phyloP scores from a whole-genome alignment of 2,329 filamentous ascomycete species.

The Madurella mycetomatis region DNA sequence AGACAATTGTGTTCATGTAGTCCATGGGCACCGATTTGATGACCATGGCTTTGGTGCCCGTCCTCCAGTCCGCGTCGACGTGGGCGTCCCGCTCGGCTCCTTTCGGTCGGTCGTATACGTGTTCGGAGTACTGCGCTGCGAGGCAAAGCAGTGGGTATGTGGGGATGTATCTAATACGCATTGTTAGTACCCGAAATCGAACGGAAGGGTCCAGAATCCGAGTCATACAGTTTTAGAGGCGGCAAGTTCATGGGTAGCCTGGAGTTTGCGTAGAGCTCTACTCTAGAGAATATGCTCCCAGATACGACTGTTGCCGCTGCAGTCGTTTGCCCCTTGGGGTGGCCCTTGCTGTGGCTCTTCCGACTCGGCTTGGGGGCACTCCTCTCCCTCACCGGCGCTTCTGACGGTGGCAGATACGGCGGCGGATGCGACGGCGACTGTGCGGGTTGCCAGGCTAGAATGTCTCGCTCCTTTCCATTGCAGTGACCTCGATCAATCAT shows the following conservation, averaged over 20 bases:
- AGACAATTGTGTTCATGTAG: conserved; percentile 71
- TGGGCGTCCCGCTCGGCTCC: conserved; percentile 63
- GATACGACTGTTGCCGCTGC: conserved; percentile 37
- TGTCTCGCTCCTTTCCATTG: conserved; percentile 49
- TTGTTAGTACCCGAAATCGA: conserved; percentile 17
- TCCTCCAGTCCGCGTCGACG: conserved; percentile 64
- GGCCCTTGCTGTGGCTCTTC: conserved; percentile 31
- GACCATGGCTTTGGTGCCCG: conserved; percentile 80
- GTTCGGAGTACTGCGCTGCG: conserved; percentile 71
- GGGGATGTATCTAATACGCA: conserved; percentile 56
- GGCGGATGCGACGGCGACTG: conserved; percentile 6
- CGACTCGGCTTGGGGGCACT: conserved; percentile 24
- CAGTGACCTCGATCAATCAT: conserved; percentile 62
- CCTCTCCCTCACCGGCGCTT: conserved; percentile 11
- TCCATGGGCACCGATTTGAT: conserved; percentile 78
- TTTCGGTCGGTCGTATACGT: conserved; percentile 64
- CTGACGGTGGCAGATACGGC: neutral
- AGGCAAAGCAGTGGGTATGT: conserved; percentile 75
- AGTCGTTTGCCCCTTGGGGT: conserved; percentile 35
- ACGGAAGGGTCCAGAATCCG: neutral
- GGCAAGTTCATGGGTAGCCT: conserved; percentile 64
- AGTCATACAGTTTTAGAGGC: conserved; percentile 59
- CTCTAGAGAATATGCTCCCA: conserved; percentile 66
- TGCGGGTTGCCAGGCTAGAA: conserved; percentile 40
- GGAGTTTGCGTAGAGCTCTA: conserved; percentile 74